Evolutionary conservation across 371 early-diverging fungal genomes (phyloP), one percentile per base, ranked within the genome.

Genomic region (Rhizopus stolonifer): DNA sequence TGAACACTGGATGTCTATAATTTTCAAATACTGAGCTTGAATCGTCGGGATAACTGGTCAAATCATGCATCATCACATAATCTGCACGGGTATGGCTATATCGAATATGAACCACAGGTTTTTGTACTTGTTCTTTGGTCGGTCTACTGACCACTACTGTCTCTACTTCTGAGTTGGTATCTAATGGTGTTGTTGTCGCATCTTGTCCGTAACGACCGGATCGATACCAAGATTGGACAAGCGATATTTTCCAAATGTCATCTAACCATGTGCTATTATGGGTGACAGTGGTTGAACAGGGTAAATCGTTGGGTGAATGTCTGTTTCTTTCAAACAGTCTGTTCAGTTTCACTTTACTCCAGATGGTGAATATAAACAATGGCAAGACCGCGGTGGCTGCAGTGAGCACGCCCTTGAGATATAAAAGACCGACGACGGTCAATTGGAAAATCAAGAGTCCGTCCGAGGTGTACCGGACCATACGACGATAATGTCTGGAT

Each of bases 391-490:
- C 51, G 0, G 73, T 67, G 0, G 79, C 82, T 6, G 78, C 60
- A 0, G 65, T 24, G 1, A 77, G 64, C 0, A 76, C 74, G 5
- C 77, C 75, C 38, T 83, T 80, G 72, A 92, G 58, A 80, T 87
- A 62, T 65, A 87, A 46, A 2, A 84, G 32, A 1, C 94, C 95
- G 26, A 92, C 75, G 81, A 93, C 89, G 2, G 93, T 86, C 21
- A 89, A 55, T 58, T 96, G 96, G 74, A 89, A 91, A 31, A 96
- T 83, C 46, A 91, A 53, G 19, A 96, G 68, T 0, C 93, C 90
- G 24, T 85, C 70, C 11, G 88, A 80, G 23, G 89, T 84, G 21
- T 94, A 86, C n/a, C 88, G 77, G 32, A 87, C 86, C 52, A 87
- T 84, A 45, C 86, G 77, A 1, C 90, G 89, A 65, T 89, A 92